A percentile compares a stretch with the other conserved stretches of the same genome.
These are phyloP conservation scores for Benincasa hispida DNA, from an alignment of 306 rosid species.

Conservation along the genomic window DNA sequence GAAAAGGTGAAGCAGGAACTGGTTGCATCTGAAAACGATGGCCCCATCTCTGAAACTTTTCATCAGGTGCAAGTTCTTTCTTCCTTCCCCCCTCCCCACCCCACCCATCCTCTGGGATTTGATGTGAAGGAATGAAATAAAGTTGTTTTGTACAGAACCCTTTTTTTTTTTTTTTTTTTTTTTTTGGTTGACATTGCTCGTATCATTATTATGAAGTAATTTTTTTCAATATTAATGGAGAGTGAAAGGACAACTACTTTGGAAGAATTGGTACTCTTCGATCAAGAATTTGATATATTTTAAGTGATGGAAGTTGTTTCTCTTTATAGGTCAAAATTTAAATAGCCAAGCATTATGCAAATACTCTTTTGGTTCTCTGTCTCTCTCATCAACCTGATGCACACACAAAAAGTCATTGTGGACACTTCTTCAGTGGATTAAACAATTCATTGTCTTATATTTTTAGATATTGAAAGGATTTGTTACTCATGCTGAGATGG, in stretches of 20 bases:
- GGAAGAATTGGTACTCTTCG: background rate
- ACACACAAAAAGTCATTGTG: background rate
- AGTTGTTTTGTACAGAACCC: background rate
- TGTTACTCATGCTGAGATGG: conserved; percentile 54
- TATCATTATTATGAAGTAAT: background rate
- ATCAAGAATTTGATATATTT: background rate
- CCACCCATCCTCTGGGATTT: background rate
- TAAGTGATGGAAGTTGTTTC: background rate
- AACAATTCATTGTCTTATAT: conserved; percentile 4
- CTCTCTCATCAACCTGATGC: background rate
- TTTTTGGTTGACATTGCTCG: background rate
- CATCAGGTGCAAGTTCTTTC: conserved; percentile 40
- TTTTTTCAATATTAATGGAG: background rate
- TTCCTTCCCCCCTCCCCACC: background rate
- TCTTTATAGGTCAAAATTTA: background rate
- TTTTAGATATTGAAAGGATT: conserved; percentile 70
- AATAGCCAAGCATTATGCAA: background rate
- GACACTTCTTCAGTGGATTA: background rate
- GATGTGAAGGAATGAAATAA: background rate
- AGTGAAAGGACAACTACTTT: background rate
- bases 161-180: background rate
- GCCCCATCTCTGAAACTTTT: conserved; percentile 75
- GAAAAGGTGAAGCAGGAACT: conserved; percentile 89
- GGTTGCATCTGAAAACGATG: conserved; percentile 77
- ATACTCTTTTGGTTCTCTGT: background rate